Conservation (phyloP, 257 asterid species). For the Thymus quinquecostatus region DNA sequence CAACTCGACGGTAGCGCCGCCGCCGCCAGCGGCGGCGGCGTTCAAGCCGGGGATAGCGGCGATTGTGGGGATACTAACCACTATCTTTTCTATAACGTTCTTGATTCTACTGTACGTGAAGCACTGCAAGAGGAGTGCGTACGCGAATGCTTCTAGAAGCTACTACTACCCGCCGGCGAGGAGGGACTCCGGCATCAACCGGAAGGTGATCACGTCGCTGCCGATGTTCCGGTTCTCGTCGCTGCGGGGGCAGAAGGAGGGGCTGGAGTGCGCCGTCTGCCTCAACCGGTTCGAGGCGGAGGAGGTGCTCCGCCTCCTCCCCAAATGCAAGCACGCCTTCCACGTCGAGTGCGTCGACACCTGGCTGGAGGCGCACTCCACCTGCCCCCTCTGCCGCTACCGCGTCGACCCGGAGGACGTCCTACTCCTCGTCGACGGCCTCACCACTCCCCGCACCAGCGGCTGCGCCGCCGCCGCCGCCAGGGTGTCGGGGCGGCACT, state of each 20-base stretch:
- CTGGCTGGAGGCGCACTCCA: slow-evolving; percentile 90
- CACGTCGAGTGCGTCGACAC: slow-evolving; percentile 90
- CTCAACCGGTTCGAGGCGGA: slow-evolving; percentile 58
- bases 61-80: slow-evolving; percentile 58
- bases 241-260: slow-evolving; percentile 72
- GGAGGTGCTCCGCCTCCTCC: slow-evolving; percentile 66
- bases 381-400: slow-evolving; percentile 89
- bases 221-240: slow-evolving; percentile 79
- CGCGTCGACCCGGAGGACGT: slow-evolving; percentile 85
- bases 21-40: slow-evolving; percentile 37
- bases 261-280: slow-evolving; percentile 85
- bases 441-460: slow-evolving; percentile 30
- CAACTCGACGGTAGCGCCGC: slow-evolving; percentile 15
- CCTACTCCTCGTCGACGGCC: slow-evolving; percentile 43
- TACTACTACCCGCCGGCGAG: slow-evolving; percentile 34
- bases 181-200: slow-evolving; percentile 58
- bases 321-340: slow-evolving; percentile 85
- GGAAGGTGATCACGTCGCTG: slow-evolving; percentile 58
- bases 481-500: slow-evolving; percentile 62
- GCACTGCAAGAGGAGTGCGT: slow-evolving; percentile 56
- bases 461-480: slow-evolving; percentile 21
- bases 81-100: slow-evolving; percentile 64
- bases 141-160: slow-evolving; percentile 8
- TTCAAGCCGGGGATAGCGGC: slow-evolving; percentile 62
- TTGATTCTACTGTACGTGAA: slow-evolving; percentile 63